A percentile compares a stretch with the other conserved stretches of the same genome.
Evolutionary conservation across 176 grass and related monocot species (phyloP).

Genomic region (Pharus latifolius): DNA sequence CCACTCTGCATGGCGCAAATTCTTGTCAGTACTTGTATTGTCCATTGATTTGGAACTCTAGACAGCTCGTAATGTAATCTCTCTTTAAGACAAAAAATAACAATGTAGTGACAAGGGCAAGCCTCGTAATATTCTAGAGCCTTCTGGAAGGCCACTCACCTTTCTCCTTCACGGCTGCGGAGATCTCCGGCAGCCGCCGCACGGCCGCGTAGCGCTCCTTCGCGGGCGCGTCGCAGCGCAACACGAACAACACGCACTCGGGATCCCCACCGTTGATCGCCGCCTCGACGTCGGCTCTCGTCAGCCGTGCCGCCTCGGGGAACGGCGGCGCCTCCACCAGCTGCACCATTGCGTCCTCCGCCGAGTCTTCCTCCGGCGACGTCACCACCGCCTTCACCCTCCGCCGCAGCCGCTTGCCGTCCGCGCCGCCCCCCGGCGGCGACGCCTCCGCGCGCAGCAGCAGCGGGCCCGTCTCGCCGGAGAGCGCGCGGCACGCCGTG

Average conservation of each 20-base stretch:
- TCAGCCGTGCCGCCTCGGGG: slow-evolving; percentile 31
- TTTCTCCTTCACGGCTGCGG: slow-evolving; percentile 34
- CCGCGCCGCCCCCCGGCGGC: slow-evolving; percentile 42
- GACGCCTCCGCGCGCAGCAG: slow-evolving; percentile 70
- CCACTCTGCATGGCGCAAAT: too few species aligned
- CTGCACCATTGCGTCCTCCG: slow-evolving; percentile 30
- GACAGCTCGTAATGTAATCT: too few species aligned
- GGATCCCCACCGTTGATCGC: slow-evolving; percentile 10
- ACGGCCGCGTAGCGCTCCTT: slow-evolving; percentile 48
- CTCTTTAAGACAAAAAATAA: too few species aligned
- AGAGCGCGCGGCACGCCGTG: slow-evolving; percentile 82
- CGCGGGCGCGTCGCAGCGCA: slow-evolving; percentile 48
- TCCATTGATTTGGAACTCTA: too few species aligned
- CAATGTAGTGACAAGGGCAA: neutral
- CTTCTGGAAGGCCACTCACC: slow-evolving; percentile 20
- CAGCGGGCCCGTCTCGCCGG: slow-evolving; percentile 61
- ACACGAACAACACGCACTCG: slow-evolving; percentile 75
- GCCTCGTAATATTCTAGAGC: neutral
- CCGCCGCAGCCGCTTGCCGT: slow-evolving; percentile 11
- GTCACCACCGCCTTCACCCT: slow-evolving; percentile 41
- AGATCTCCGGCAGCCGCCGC: slow-evolving; percentile 45
- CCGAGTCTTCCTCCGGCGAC: slow-evolving; percentile 13
- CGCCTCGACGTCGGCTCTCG: slow-evolving; percentile 22
- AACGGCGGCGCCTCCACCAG: slow-evolving; percentile 58
- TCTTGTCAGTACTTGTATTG: too few species aligned